A percentile compares a stretch with the other conserved stretches of the same genome.
Evolutionary conservation across 1,284 basidiomycete genomes (phyloP).

Genomic region (Pascua sp.): DNA sequence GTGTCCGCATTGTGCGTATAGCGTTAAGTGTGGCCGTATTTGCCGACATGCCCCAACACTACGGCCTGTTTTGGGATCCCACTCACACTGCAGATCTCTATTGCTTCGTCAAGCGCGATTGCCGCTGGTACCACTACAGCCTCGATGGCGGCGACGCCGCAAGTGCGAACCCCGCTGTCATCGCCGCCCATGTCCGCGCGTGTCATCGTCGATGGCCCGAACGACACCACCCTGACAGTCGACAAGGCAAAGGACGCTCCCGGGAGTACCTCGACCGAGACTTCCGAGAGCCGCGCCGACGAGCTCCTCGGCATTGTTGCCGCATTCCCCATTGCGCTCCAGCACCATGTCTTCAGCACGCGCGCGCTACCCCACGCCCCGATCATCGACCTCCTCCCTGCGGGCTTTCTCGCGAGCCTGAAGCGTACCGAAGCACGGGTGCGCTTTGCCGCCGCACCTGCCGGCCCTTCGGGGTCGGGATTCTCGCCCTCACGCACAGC

Average conservation of each 20-base stretch:
- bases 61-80: no score
- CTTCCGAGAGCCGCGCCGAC: slow-evolving; percentile 14
- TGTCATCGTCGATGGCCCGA: neutral
- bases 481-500: slow-evolving; percentile 1
- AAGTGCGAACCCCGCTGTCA: no score
- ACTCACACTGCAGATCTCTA: no score
- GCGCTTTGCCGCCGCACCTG: slow-evolving; percentile 40
- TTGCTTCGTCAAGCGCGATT: no score
- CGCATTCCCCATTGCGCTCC: slow-evolving; percentile 46
- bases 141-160: no score
- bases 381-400: slow-evolving; percentile 42
- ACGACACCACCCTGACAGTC: slow-evolving; percentile 1
- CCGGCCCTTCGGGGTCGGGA: slow-evolving; percentile 29
- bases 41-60: no score
- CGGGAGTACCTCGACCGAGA: neutral
- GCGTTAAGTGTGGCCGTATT: no score
- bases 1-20: slow-evolving; percentile 37
- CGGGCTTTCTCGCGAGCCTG: slow-evolving; percentile 38
- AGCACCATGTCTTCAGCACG: slow-evolving; percentile 44
- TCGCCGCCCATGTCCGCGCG: neutral
- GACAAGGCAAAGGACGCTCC: neutral
- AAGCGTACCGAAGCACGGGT: slow-evolving; percentile 46
- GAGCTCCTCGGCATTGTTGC: slow-evolving; percentile 43
- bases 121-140: no score
- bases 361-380: slow-evolving; percentile 45